Evolutionary conservation across 768 basidiomycete species (phyloP).

Genomic region (Cubamyces lactineus): DNA sequence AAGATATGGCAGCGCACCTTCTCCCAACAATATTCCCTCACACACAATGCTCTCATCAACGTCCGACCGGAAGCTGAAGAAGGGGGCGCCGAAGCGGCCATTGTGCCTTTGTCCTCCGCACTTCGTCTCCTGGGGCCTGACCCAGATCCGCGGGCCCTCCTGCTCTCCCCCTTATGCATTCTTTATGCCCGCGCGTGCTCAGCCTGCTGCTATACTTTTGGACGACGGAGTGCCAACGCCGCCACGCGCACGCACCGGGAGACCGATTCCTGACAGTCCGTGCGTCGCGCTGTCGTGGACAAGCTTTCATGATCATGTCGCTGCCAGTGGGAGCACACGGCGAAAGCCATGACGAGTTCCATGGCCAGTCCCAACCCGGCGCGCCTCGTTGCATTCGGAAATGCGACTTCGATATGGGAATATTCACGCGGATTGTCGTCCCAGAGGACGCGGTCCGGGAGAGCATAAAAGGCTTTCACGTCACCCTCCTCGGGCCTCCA

Average conservation of each 20-base stretch:
- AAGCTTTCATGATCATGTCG: no score
- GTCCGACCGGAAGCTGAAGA: no score
- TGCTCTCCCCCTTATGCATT: not conserved
- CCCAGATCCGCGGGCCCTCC: not conserved
- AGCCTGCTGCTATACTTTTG: no score
- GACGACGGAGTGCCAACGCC: not conserved
- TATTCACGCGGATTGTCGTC: not conserved
- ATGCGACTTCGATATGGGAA: no score
- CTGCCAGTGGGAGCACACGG: not conserved
- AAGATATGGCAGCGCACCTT: no score
- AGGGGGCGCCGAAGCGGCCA: not conserved
- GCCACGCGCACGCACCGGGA: not conserved
- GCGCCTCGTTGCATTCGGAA: not conserved
- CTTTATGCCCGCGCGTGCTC: not conserved
- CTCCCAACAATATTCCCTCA: no score
- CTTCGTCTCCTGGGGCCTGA: constrained; percentile 1
- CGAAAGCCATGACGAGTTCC: not conserved
- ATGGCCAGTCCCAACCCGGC: not conserved
- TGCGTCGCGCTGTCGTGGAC: not conserved
- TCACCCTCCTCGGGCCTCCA: not conserved
- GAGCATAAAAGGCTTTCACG: not conserved
- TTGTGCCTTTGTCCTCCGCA: not conserved
- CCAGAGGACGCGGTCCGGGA: not conserved
- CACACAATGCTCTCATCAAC: no score
- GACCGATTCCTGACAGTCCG: not conserved